These are phyloP conservation scores for Pyrenopolyporus hunteri DNA, from an alignment of 495 filamentous ascomycete genomes.

Conservation along the genomic window DNA sequence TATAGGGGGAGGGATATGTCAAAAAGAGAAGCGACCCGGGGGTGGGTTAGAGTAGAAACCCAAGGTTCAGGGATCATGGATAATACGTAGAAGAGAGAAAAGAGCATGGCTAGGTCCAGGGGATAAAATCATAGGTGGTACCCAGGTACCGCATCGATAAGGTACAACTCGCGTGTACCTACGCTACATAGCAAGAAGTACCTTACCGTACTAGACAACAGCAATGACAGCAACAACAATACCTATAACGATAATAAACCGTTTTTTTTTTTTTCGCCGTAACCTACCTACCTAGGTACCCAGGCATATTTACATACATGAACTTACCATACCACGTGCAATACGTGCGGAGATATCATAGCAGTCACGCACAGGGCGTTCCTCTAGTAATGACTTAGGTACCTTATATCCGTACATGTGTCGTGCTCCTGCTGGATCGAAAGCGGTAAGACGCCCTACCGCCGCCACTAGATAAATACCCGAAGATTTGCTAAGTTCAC, in stretches of 20 bases:
- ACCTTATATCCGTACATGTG: too few species aligned
- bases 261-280: too few species aligned
- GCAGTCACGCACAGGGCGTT: too few species aligned
- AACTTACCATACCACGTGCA: background rate
- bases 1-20: slow-evolving; percentile 12
- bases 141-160: slow-evolving; percentile 9
- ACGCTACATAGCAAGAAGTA: too few species aligned
- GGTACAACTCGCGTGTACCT: too few species aligned
- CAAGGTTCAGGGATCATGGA: slow-evolving; percentile 26
- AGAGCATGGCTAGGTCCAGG: slow-evolving; percentile 18
- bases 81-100: slow-evolving; percentile 15
- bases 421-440: too few species aligned
- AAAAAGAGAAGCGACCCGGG: slow-evolving; percentile 27
- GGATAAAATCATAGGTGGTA: slow-evolving; percentile 2
- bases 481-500: too few species aligned
- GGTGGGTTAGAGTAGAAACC: background rate
- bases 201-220: too few species aligned
- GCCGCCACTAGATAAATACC: too few species aligned
- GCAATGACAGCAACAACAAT: background rate
- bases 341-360: too few species aligned
- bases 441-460: too few species aligned
- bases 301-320: background rate
- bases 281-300: slow-evolving; percentile 2
- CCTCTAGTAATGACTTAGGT: too few species aligned
- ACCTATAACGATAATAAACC: background rate